phyloP scores from a whole-genome alignment of 2,329 filamentous ascomycete genomes.

The Diaporthe citrichinensis region DNA sequence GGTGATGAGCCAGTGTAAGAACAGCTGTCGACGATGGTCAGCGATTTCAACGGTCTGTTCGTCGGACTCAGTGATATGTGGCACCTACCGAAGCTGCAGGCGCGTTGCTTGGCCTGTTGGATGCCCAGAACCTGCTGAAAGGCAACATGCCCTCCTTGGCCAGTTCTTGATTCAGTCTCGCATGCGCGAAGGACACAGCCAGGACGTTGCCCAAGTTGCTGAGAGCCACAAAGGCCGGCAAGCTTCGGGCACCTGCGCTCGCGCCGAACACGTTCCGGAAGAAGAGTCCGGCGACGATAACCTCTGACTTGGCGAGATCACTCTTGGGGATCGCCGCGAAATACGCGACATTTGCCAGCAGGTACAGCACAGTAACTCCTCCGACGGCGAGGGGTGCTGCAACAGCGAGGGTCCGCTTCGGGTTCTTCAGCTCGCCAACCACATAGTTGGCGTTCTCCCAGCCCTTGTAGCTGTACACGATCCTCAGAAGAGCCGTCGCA shows the following conservation, averaged over 20 bases:
- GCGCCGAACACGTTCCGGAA: slow-evolving; percentile 74
- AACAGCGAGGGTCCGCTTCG: slow-evolving; percentile 66
- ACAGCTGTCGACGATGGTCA: slow-evolving; percentile 52
- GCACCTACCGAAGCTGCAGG: slow-evolving; percentile 63
- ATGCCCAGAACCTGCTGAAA: slow-evolving; percentile 77
- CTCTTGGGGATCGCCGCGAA: slow-evolving; percentile 73
- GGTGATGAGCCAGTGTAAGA: slow-evolving; percentile 77
- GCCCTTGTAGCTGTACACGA: slow-evolving; percentile 74
- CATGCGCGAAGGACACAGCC: slow-evolving; percentile 71
- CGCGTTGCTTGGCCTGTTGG: slow-evolving; percentile 75
- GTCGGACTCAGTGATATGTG: too few relatives aligned
- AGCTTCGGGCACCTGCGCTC: slow-evolving; percentile 59
- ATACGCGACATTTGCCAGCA: slow-evolving; percentile 76
- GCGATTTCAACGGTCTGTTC: background rate
- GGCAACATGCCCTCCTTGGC: slow-evolving; percentile 79
- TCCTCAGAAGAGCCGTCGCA: slow-evolving; percentile 69
- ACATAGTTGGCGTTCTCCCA: slow-evolving; percentile 77
- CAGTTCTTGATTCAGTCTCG: slow-evolving; percentile 74
- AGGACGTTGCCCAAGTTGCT: slow-evolving; percentile 73
- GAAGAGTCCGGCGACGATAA: slow-evolving; percentile 73
- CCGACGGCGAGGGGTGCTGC: slow-evolving; percentile 72
- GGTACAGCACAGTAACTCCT: slow-evolving; percentile 71
- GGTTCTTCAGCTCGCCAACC: slow-evolving; percentile 69
- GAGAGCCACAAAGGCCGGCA: slow-evolving; percentile 69
- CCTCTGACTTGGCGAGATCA: slow-evolving; percentile 69